Base-by-base conservation (phyloP, 352 stramenopile species). In the Phytophthora melonis region DNA sequence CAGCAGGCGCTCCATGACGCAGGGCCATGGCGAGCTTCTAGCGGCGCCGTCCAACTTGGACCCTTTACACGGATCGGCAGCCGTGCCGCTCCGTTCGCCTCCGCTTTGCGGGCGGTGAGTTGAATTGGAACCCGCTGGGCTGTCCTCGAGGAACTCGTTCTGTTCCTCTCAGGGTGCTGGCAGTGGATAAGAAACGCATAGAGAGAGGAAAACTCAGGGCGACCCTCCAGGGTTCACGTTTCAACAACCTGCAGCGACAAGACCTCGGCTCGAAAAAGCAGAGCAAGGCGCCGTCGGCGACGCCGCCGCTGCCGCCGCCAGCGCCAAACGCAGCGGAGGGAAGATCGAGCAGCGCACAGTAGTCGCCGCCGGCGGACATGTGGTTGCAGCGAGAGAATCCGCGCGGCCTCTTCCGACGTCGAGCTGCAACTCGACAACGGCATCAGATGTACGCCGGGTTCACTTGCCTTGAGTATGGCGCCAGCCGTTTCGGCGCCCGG, bases 371-470 rank as follows among this genome's bases (percentile, higher is more conserved):
- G 18, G 13, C 41, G 41, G 10, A 43, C 65, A 66, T 45, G 65
- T 66, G 65, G 65, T 66, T 66, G 65, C 67, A 73, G 23, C 50
- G 50, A 16, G 32, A 65, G 60, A 70, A 75, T 75, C 53, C 65
- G 65, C 58, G 56, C 55, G 39, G 47, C 53, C 55, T 80, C 70
- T 80, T 80, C 69, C 74, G 74, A 78, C 70, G 64, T 76, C 32
- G 30, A 63, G 45, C 19, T 67, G 56, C 74, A 78, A 80, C 53
- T 7, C 13, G 63, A 69, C 68, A 68, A 78, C 57, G 19, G 52
- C 43, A 61, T 45, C 59, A 65, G 55, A 36, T 43, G n/a, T 25
- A 39, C n/a, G 11, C 21, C 18, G n/a, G 27, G 23, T 39, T 62
- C 45, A 63, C 63, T 76, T 64, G 39, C 13, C n/a, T 14, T 45